These are phyloP conservation scores for Apium graveolens DNA, from an alignment of 129 eudicot genomes.

Conservation along the genomic window DNA sequence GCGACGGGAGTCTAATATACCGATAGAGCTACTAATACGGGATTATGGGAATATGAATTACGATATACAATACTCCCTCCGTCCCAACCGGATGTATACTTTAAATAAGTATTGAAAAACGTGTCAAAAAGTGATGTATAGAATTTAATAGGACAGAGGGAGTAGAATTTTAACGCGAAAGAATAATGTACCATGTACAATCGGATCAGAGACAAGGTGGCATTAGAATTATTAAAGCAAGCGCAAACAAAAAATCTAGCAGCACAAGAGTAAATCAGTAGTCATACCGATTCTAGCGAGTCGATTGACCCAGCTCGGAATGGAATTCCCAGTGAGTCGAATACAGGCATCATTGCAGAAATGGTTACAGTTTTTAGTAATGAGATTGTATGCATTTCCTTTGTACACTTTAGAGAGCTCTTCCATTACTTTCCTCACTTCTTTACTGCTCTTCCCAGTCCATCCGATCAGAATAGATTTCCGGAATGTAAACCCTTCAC, in stretches of 20 bases:
- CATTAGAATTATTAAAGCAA: not conserved
- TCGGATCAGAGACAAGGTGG: not conserved
- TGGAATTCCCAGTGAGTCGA: slow-evolving; percentile 58
- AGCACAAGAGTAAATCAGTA: not conserved
- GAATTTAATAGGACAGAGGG: too few species aligned
- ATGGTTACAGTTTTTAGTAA: slow-evolving; percentile 83
- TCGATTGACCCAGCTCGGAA: slow-evolving; percentile 89
- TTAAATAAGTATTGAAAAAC: too few species aligned
- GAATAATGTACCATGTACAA: not conserved
- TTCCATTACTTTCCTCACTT: slow-evolving; percentile 61
- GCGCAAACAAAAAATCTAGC: slow-evolving; percentile 1
- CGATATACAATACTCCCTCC: too few species aligned
- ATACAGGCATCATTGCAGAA: slow-evolving; percentile 74
- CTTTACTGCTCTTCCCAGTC: slow-evolving; percentile 46
- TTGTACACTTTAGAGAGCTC: slow-evolving; percentile 56
- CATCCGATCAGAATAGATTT: slow-evolving; percentile 69
- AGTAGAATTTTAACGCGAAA: too few species aligned
- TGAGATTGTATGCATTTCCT: slow-evolving; percentile 75
- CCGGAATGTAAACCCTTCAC: slow-evolving; percentile 77
- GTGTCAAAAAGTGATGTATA: too few species aligned
- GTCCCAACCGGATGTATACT: too few species aligned
- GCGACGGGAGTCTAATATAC: too few species aligned
- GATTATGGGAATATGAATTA: too few species aligned
- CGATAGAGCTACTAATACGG: too few species aligned
- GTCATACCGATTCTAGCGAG: slow-evolving; percentile 76